Base-by-base conservation (phyloP, 2,329 filamentous ascomycete genomes). In the Neocucurbitaria cava region DNA sequence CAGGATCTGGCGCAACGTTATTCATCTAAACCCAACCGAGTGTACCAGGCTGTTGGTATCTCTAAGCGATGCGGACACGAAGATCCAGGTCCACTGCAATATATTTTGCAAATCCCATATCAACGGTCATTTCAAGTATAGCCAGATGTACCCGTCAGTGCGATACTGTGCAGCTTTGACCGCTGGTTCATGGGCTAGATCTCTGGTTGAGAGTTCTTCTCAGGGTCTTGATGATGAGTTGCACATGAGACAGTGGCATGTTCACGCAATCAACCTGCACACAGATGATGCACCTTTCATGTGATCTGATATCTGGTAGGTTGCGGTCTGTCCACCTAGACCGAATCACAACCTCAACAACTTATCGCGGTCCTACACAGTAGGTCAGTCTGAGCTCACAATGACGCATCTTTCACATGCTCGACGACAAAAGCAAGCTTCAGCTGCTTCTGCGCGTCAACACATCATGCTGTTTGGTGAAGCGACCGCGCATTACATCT, bases 31-130 rank as follows among this genome's bases (percentile, higher is more conserved):
- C 46, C 46, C 61, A 54, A 61, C 55, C 39, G 48, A 20, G 40
- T 30, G 56, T 61, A 61, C 64, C 64, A 54, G 64, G 62, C 54
- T 61, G 58, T 38, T 67, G 64, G 64, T 64, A 62, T 52, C 40
- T 51, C 18, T 46, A 53, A 52, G 48, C 49, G 51, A 57, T 48
- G 26, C 42, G 28, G 18, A 15, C 13, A 28, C 42, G 42, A 38
- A 38, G 39, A 52, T 42, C 54, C 49, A 53, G 49, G 51, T 56
- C 53, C 31, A 40, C 33, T 54, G 41, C 61, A 61, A 62, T 62
- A 45, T 64, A 64, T 57, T 58, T 40, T 39, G 61, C 52, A 59
- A 56, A 64, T 64, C 61, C 52, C 33, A 46, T 55, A 41, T 60
- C 43, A 54, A 31, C 49, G 40, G 56, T 47, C 52, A 49, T 41